These are phyloP conservation scores for Ascocoryne sarcoides DNA, from an alignment of 2,329 filamentous ascomycete species.

Conservation along the genomic window DNA sequence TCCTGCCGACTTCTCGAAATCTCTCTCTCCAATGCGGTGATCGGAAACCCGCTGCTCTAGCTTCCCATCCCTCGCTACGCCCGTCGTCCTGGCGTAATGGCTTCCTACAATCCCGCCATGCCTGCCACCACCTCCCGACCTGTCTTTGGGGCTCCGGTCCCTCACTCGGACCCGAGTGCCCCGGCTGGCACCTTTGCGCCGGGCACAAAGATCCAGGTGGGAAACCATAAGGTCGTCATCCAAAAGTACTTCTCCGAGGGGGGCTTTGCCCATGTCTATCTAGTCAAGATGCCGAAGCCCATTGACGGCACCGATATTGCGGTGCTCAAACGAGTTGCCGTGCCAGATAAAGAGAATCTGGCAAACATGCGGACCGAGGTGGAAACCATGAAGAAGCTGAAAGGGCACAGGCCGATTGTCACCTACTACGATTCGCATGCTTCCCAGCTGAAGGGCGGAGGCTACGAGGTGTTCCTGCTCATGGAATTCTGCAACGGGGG, in stretches of 20 bases:
- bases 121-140: conserved; percentile 33
- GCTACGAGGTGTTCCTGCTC: conserved; percentile 94
- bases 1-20: conserved; percentile 3
- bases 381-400: conserved; percentile 99
- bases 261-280: conserved; percentile 96
- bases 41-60: conserved; percentile 10
- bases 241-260: conserved; percentile 97
- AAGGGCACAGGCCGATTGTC: conserved; percentile 92
- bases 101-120: conserved; percentile 34
- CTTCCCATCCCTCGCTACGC: conserved; percentile 12
- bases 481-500: conserved; percentile 98
- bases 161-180: conserved; percentile 35
- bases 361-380: conserved; percentile 97
- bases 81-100: conserved; percentile 28
- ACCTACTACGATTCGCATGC: conserved; percentile 98
- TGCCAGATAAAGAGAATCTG: conserved; percentile 89
- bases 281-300: conserved; percentile 70
- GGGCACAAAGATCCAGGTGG: conserved; percentile 94
- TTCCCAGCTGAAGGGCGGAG: conserved; percentile 82
- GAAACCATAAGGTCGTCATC: conserved; percentile 83
- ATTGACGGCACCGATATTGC: conserved; percentile 32
- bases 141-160: conserved; percentile 36
- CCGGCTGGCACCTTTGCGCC: conserved; percentile 84
- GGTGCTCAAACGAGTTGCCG: conserved; percentile 67
- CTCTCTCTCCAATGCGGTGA: conserved; percentile 26